Evolutionary conservation across 805 yeast genomes (phyloP).

Genomic region (Metschnikowia colocasiae): DNA sequence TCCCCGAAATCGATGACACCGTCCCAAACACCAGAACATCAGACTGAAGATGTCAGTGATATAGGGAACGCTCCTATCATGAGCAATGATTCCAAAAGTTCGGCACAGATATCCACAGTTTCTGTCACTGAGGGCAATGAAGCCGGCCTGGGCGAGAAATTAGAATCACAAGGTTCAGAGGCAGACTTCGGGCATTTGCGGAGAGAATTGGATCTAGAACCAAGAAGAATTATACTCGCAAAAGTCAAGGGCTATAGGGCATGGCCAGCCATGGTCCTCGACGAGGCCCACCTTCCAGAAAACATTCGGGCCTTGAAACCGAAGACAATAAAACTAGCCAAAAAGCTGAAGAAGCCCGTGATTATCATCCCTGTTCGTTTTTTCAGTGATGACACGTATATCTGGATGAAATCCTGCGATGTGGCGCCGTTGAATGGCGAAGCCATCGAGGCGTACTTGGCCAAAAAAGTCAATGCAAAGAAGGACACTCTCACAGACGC

Average conservation of each 20-base stretch:
- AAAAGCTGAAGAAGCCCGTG: constrained; percentile 15
- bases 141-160: too few relatives aligned
- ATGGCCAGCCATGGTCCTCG: constrained; percentile 86
- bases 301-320: constrained; percentile 51
- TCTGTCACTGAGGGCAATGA: not conserved
- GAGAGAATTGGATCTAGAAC: constrained; percentile 14
- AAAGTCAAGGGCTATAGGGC: constrained; percentile 85
- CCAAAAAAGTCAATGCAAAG: constrained; percentile 28
- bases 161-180: not conserved
- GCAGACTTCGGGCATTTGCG: constrained; percentile 10
- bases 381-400: constrained; percentile 67
- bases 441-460: constrained; percentile 39
- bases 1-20: not conserved
- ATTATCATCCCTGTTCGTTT: constrained; percentile 53
- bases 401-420: constrained; percentile 59
- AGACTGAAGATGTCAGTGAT: not conserved
- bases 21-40: not conserved
- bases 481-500: constrained; percentile 47
- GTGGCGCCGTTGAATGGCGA: constrained; percentile 43
- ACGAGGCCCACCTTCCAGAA: constrained; percentile 56
- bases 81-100: not conserved
- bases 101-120: not conserved
- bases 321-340: constrained; percentile 32
- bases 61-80: too few relatives aligned
- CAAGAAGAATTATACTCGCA: constrained; percentile 47